A percentile compares a stretch with the other conserved stretches of the same genome.
Conservation (phyloP, 257 asterid species). For the Thymus mandschuricus region DNA sequence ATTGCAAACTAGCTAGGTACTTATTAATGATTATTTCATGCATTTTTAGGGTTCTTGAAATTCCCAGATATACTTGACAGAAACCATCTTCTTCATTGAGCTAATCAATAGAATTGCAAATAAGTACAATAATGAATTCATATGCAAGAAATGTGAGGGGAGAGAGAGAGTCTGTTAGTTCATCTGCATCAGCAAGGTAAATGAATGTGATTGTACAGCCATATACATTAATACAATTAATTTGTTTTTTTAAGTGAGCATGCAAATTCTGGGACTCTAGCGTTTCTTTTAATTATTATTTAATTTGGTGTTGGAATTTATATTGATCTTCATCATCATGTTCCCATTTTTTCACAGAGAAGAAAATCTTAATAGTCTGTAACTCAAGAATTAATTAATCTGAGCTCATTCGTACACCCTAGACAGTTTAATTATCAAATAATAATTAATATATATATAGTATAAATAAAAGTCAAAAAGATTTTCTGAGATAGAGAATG, state of each 20-base stretch:
- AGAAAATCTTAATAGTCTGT: neutral
- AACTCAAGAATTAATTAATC: constrained; percentile 11
- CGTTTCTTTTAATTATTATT: neutral
- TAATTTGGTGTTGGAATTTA: neutral
- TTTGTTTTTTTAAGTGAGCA: neutral
- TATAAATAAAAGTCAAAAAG: neutral
- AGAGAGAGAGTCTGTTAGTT: neutral
- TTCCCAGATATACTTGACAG: neutral
- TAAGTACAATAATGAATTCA: too few species aligned
- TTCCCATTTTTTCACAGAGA: neutral
- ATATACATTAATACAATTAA: neutral
- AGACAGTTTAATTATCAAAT: neutral
- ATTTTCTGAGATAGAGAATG: neutral
- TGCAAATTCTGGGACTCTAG: neutral
- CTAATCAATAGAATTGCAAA: neutral
- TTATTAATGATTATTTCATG: too few species aligned
- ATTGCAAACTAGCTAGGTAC: too few species aligned
- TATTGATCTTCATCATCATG: neutral
- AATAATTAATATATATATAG: too few species aligned
- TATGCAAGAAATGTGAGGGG: neutral
- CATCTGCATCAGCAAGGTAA: constrained; percentile 2
- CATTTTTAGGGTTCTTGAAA: neutral
- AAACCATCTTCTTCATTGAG: neutral
- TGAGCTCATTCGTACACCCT: neutral
- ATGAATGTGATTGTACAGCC: neutral